A percentile compares a stretch with the other conserved stretches of the same genome.
Evolutionary conservation across 305 asterid species (phyloP).

Genomic region (Rubia peregrina): DNA sequence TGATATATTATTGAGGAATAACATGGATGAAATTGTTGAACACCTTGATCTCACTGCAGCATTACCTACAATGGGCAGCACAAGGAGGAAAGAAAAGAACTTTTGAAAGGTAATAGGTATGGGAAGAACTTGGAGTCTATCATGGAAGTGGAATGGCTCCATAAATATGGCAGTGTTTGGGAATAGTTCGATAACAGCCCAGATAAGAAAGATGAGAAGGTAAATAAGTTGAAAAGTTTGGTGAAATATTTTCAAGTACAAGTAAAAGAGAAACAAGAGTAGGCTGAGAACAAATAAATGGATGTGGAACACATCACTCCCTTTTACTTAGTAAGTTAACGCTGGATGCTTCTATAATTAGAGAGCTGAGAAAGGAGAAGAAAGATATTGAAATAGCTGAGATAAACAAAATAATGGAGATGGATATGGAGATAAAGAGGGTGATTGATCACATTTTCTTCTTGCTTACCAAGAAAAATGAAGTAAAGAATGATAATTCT

Average conservation of each 20-base stretch:
- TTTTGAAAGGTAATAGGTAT: background rate
- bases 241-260: background rate
- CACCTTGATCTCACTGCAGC: background rate
- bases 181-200: background rate
- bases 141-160: background rate
- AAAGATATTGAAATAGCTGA: background rate
- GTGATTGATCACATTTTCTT: background rate
- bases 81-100: background rate
- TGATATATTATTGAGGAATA: background rate
- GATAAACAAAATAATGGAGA: background rate
- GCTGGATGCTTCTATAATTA: background rate
- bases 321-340: background rate
- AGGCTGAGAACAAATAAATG: background rate
- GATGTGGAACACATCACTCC: background rate
- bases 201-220: background rate
- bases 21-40: background rate
- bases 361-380: background rate
- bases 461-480: background rate
- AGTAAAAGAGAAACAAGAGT: background rate
- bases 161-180: background rate
- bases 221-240: background rate
- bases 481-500: background rate
- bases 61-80: too few species aligned
- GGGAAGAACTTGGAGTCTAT: background rate
- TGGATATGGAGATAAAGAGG: background rate